phyloP scores from a whole-genome alignment of 1,139 yeast species.

The Saccharomyces hybrid region DNA sequence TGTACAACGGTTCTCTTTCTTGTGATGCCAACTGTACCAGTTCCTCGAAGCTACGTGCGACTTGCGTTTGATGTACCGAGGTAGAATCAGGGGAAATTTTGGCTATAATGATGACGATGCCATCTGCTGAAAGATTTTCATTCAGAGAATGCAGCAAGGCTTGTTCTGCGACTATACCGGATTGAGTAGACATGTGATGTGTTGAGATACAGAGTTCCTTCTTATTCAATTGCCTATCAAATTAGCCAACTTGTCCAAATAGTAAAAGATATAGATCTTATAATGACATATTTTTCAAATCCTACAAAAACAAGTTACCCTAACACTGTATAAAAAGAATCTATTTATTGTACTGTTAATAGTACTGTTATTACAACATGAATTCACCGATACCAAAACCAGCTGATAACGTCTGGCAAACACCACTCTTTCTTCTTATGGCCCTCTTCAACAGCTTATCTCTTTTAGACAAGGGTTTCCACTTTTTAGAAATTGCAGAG shows the following conservation, averaged over 20 bases:
- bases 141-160: conserved; percentile 32
- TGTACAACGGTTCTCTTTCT: conserved; percentile 50
- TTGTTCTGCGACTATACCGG: conserved; percentile 54
- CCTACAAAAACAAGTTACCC: conserved; percentile 4
- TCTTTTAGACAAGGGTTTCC: conserved; percentile 13
- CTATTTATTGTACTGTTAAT: not conserved
- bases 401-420: conserved; percentile 30
- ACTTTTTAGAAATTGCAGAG: conserved; percentile 10
- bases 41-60: conserved; percentile 34
- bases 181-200: conserved; percentile 54
- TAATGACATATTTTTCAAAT: not conserved
- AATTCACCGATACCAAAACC: conserved; percentile 30
- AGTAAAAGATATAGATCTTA: too few relatives aligned
- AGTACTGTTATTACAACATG: conserved; percentile 20
- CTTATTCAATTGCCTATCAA: not conserved
- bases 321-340: conserved; percentile 3
- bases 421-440: conserved; percentile 29
- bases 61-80: conserved; percentile 33
- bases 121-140: conserved; percentile 25
- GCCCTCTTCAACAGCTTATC: conserved; percentile 13
- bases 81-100: conserved; percentile 38
- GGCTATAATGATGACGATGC: conserved; percentile 29
- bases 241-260: not conserved
- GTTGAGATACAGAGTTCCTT: not conserved
- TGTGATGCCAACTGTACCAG: conserved; percentile 23